phyloP scores from a whole-genome alignment of 225 moss, liverwort and hornwort genomes.

The Asterella californica region DNA sequence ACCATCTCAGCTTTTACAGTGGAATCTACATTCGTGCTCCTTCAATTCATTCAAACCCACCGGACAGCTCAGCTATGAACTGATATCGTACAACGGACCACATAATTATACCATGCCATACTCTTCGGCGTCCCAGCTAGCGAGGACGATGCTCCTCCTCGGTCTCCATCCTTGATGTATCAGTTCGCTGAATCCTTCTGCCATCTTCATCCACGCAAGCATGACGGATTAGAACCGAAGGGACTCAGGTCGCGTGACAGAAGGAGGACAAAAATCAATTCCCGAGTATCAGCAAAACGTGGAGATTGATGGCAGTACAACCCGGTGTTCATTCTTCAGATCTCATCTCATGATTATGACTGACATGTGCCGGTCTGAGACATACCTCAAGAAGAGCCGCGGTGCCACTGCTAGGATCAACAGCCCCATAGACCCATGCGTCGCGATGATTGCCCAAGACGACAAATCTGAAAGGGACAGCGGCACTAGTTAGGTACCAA shows the following conservation, averaged over 20 bases:
- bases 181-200: slow-evolving; percentile 61
- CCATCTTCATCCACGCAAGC: slow-evolving; percentile 43
- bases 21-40: not conserved
- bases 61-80: not conserved
- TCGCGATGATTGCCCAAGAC: slow-evolving; percentile 91
- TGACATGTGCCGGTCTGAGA: not conserved
- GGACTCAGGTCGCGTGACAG: not conserved
- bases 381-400: slow-evolving; percentile 75
- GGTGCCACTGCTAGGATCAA: slow-evolving; percentile 86
- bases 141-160: slow-evolving; percentile 63
- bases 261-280: not conserved
- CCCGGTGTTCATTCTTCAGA: too few species aligned
- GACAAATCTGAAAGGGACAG: slow-evolving; percentile 42
- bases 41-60: not conserved
- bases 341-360: not conserved
- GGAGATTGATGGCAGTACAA: not conserved
- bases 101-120: slow-evolving; percentile 55
- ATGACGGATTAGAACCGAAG: not conserved
- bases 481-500: not conserved
- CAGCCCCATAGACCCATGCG: slow-evolving; percentile 90
- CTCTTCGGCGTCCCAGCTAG: slow-evolving; percentile 95
- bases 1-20: not conserved
- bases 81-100: not conserved
- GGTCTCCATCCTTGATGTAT: slow-evolving; percentile 71
- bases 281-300: too few species aligned